Base-by-base conservation (phyloP, 176 grass and related monocot genomes). In the Miscanthus lutarioriparius region DNA sequence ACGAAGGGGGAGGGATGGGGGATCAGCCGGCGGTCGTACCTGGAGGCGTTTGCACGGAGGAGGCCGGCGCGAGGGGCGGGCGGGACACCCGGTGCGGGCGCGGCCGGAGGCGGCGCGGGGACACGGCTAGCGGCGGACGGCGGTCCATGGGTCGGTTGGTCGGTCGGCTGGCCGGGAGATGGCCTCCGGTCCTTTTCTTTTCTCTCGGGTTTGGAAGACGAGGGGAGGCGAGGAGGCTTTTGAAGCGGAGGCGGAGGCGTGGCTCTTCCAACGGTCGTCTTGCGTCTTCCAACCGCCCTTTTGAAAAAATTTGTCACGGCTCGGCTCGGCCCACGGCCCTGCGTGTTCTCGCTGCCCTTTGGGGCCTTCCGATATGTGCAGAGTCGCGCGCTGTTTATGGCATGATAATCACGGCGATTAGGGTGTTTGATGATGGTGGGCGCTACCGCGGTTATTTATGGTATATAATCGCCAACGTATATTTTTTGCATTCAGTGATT, bases 81-180 rank as follows among this genome's bases (percentile, higher is more conserved):
- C 58, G 53, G 17, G 1, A 41, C n/a, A 27, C 67, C 17, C 39
- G 81, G 75, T 90, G 75, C 1, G 86, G 89, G 10, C 93, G 93
- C 8, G 93, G 92, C 32, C 93, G 92, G 44, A 98, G 96, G 64
- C 93, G 77, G 41, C 96, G 89, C 54, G 96, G 96, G 3, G 96
- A 98, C 13, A 98, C 49, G 15, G 37, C 89, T 8, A 94, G 80
- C 26, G 89, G 88, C 3, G 93, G 89, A 20, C 88, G 90, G 64
- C 74, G 78, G 56, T 95, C 87, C 96, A 94, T 95, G 14, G 77
- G 25, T 78, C 44, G 22, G 25, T 78, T 36, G 22, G 68, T 68
- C 58, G 15, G 47, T 19, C 16, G 6, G 2, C 8, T 1, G 10
- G 16, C 45, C 30, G 8, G 3, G 53, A 11, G 45, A 2, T 51